Percentiles rank a stretch among this genome's conserved stretches.
phyloP scores from a whole-genome alignment of 2,329 filamentous ascomycete species.

The Apiospora arundinis region DNA sequence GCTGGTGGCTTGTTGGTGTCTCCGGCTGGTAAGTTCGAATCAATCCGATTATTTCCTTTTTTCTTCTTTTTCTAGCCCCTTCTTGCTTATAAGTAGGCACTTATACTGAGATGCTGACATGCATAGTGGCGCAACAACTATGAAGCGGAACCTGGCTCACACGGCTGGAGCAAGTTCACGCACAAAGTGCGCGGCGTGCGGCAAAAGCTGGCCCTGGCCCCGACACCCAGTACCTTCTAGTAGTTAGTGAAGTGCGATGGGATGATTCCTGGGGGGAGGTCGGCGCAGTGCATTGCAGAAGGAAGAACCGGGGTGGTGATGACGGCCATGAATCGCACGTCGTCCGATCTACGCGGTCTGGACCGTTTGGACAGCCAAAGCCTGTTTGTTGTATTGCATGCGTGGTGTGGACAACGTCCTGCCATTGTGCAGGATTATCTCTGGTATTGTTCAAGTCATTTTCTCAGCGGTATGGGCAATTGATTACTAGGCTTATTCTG shows the following conservation, averaged over 20 bases:
- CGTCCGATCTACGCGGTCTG: background rate
- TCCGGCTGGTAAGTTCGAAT: background rate
- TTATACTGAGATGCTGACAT: background rate
- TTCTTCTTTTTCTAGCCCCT: background rate
- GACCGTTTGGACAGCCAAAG: background rate
- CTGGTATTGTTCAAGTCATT: background rate
- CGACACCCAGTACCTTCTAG: background rate
- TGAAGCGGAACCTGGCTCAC: background rate
- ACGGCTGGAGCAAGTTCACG: background rate
- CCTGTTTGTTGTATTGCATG: too few relatives aligned
- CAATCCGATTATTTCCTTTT: background rate
- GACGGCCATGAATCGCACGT: background rate
- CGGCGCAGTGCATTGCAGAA: background rate
- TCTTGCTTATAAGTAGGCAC: background rate
- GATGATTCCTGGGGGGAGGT: background rate
- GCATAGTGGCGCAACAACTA: background rate
- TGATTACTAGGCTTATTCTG: background rate
- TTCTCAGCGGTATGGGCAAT: too few relatives aligned
- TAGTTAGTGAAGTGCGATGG: background rate
- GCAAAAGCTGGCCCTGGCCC: constrained; percentile 1
- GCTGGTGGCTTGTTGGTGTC: constrained; percentile 11
- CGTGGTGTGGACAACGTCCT: too few relatives aligned
- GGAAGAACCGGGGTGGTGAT: background rate
- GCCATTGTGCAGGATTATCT: too few relatives aligned
- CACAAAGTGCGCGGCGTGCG: constrained; percentile 1